Percentiles rank a stretch among this genome's conserved stretches.
Conservation (phyloP, 1,284 basidiomycete species). For the Trichosporon sp. region DNA sequence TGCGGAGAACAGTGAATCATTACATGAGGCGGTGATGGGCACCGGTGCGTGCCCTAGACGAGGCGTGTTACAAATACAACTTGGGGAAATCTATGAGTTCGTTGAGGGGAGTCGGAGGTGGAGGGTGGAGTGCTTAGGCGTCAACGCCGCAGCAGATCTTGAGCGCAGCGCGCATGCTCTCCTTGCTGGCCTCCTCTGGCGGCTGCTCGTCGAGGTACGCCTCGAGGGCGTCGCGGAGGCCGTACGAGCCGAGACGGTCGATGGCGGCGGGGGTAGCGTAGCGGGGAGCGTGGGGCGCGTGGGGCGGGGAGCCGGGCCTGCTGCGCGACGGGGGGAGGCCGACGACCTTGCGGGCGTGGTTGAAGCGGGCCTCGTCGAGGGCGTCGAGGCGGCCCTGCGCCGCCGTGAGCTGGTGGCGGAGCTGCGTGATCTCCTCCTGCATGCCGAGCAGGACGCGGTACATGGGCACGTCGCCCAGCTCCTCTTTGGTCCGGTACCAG, state of each 20-base stretch:
- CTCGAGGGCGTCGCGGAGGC: constrained; percentile 21
- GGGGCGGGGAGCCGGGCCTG: neutral
- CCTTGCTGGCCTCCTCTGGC: constrained; percentile 16
- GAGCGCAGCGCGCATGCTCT: constrained; percentile 17
- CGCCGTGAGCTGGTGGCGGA: constrained; percentile 13
- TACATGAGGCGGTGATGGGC: neutral
- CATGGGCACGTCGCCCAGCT: constrained; percentile 11
- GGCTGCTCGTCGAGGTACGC: constrained; percentile 21
- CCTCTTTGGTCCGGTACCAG: constrained; percentile 15
- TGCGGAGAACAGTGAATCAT: neutral
- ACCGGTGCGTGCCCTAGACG: neutral
- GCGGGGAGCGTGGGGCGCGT: constrained; percentile 1
- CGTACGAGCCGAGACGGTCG: constrained; percentile 15
- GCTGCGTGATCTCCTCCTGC: constrained; percentile 22
- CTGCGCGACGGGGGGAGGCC: constrained; percentile 14
- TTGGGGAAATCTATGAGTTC: neutral
- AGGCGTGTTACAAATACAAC: neutral
- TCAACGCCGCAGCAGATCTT: constrained; percentile 24
- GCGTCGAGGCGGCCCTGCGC: constrained; percentile 15
- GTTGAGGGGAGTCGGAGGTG: too few relatives aligned
- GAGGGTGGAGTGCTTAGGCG: neutral
- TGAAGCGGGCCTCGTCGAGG: constrained; percentile 20
- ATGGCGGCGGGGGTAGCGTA: constrained; percentile 13
- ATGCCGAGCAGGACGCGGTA: constrained; percentile 21
- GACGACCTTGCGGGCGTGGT: constrained; percentile 19